Evolutionary conservation across 805 yeast species (phyloP).

Genomic region (Torulaspora delbrueckii): DNA sequence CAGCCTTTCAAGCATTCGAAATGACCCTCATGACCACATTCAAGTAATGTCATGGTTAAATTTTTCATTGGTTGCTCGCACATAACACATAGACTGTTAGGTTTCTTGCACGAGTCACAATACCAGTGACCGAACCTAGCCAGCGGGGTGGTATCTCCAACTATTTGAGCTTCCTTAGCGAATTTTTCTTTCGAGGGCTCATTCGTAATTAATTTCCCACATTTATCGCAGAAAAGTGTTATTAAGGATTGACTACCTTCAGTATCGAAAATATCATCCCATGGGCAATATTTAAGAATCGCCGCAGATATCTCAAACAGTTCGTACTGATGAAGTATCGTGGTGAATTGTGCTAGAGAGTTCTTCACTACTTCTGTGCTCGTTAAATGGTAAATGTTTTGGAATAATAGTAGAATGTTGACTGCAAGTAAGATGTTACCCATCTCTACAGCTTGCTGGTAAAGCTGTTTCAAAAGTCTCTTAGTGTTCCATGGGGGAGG

Average conservation of each 20-base stretch:
- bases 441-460: slow-evolving; percentile 29
- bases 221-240: slow-evolving; percentile 56
- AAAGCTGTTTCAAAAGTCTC: slow-evolving; percentile 29
- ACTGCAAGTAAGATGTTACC: slow-evolving; percentile 32
- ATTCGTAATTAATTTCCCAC: slow-evolving; percentile 55
- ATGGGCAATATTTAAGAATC: slow-evolving; percentile 32
- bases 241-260: slow-evolving; percentile 37
- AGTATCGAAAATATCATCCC: slow-evolving; percentile 30
- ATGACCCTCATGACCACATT: slow-evolving; percentile 88
- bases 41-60: slow-evolving; percentile 51
- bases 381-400: slow-evolving; percentile 27
- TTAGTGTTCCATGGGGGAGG: slow-evolving; percentile 34
- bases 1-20: slow-evolving; percentile 72
- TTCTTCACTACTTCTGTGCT: slow-evolving; percentile 27
- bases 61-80: slow-evolving; percentile 78
- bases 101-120: slow-evolving; percentile 64
- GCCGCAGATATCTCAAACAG: slow-evolving; percentile 34
- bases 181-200: slow-evolving; percentile 46
- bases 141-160: slow-evolving; percentile 33
- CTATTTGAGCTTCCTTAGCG: slow-evolving; percentile 22
- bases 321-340: slow-evolving; percentile 32
- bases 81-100: slow-evolving; percentile 64
- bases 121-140: slow-evolving; percentile 70
- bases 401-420: slow-evolving; percentile 30
- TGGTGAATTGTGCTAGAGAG: slow-evolving; percentile 30